phyloP scores from a whole-genome alignment of 768 basidiomycete genomes.

The Xerocomellus chrysenteron region DNA sequence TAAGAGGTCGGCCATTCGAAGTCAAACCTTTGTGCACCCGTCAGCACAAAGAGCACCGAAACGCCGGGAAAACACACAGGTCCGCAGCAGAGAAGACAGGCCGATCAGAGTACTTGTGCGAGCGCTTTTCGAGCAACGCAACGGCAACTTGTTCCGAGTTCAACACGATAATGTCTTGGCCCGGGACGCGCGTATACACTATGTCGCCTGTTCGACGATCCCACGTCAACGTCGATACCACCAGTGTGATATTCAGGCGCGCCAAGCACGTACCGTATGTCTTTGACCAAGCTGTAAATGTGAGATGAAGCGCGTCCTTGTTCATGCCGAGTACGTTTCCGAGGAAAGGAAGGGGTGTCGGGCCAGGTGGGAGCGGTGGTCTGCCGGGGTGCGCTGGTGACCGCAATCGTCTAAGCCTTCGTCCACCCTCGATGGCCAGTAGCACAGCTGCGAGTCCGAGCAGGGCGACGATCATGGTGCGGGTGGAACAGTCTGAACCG shows the following conservation, averaged over 20 bases:
- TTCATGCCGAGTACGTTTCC: too few species aligned
- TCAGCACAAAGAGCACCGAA: too few species aligned
- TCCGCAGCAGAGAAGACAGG: neutral
- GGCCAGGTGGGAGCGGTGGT: too few species aligned
- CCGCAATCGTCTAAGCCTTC: neutral
- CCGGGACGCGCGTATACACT: slow-evolving; percentile 31
- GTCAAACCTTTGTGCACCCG: too few species aligned
- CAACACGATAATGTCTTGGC: slow-evolving; percentile 48
- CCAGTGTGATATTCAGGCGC: too few species aligned
- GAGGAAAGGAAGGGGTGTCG: too few species aligned
- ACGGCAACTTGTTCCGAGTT: slow-evolving; percentile 46
- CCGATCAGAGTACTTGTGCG: slow-evolving; percentile 44
- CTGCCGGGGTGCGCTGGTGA: neutral
- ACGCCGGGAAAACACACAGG: too few species aligned
- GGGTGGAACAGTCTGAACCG: neutral
- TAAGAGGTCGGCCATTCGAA: too few species aligned
- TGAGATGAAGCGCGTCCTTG: too few species aligned
- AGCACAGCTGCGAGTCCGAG: slow-evolving; percentile 1
- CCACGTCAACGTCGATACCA: neutral
- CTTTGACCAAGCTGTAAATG: too few species aligned
- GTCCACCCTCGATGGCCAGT: neutral
- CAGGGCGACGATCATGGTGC: neutral
- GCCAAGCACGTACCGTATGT: too few species aligned
- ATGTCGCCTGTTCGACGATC: neutral
- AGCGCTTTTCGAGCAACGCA: slow-evolving; percentile 52